A percentile compares a stretch with the other conserved stretches of the same genome.
phyloP scores from a whole-genome alignment of 495 filamentous ascomycete genomes.

The Lasiosphaeria hispida region DNA sequence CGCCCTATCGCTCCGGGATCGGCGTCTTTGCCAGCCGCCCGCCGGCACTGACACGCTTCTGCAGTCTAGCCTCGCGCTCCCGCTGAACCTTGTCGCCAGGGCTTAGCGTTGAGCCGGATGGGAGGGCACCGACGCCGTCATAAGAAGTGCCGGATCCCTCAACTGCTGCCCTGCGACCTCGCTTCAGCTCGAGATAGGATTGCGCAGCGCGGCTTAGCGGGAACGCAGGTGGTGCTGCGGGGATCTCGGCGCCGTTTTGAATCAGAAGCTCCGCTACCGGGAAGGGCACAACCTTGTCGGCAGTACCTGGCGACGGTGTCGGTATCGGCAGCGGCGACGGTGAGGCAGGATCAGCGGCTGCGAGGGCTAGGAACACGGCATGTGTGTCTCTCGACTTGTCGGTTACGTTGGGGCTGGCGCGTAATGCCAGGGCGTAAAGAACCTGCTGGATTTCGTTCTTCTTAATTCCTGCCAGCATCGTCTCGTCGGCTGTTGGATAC shows the following conservation, averaged over 20 bases:
- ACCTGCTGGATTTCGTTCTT: constrained; percentile 89
- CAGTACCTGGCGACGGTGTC: constrained; percentile 20
- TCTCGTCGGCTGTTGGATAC: constrained; percentile 80
- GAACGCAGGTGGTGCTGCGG: constrained; percentile 61
- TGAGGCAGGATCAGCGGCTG: constrained; percentile 86
- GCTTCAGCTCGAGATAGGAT: constrained; percentile 82
- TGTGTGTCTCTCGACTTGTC: constrained; percentile 89
- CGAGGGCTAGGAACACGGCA: constrained; percentile 84
- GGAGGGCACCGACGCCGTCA: constrained; percentile 25
- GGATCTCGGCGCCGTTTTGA: constrained; percentile 91
- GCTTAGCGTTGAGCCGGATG: constrained; percentile 15
- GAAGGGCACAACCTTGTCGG: constrained; percentile 55
- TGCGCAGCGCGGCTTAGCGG: constrained; percentile 73
- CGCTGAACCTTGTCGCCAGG: constrained; percentile 42
- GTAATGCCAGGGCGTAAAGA: constrained; percentile 83
- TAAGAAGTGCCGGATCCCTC: constrained; percentile 35
- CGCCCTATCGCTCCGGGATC: constrained; percentile 53
- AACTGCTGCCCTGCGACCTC: constrained; percentile 45
- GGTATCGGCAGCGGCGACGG: constrained; percentile 49
- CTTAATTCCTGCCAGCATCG: constrained; percentile 89
- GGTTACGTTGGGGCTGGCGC: constrained; percentile 79
- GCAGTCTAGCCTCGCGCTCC: constrained; percentile 54
- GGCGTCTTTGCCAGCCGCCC: constrained; percentile 57
- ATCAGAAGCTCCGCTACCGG: constrained; percentile 88
- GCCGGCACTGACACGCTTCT: constrained; percentile 63